Evolutionary conservation across 805 yeast species (phyloP).

Genomic region (Hemisphaericaspora nanyangensis): DNA sequence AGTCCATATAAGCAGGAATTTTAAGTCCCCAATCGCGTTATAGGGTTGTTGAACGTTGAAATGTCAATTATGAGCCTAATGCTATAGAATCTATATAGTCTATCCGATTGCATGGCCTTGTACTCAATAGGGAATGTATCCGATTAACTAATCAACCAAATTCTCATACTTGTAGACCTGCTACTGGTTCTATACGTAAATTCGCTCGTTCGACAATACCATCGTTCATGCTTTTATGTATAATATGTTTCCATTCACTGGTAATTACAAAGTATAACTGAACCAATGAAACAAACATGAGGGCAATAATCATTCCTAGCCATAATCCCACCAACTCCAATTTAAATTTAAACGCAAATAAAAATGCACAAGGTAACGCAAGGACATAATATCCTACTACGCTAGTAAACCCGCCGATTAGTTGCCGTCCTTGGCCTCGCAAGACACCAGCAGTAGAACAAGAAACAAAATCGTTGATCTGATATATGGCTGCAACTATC

Average conservation of each 20-base stretch:
- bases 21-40: too few relatives aligned
- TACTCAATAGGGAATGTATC: too few relatives aligned
- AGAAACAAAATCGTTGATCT: conserved; percentile 47
- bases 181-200: conserved; percentile 27
- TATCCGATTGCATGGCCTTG: too few relatives aligned
- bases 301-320: conserved; percentile 45
- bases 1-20: too few relatives aligned
- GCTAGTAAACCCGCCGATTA: conserved; percentile 52
- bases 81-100: too few relatives aligned
- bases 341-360: conserved; percentile 39
- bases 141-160: conserved; percentile 10
- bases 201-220: conserved; percentile 37
- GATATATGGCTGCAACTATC: conserved; percentile 48
- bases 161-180: conserved; percentile 26
- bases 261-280: conserved; percentile 39
- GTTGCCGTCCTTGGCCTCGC: conserved; percentile 57
- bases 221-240: conserved; percentile 38
- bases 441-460: conserved; percentile 52
- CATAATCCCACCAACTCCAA: conserved; percentile 45
- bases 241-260: conserved; percentile 42
- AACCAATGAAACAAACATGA: conserved; percentile 35
- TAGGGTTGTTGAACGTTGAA: too few relatives aligned
- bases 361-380: conserved; percentile 46
- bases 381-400: conserved; percentile 44
- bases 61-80: too few relatives aligned